Base-by-base conservation (phyloP, 495 filamentous ascomycete genomes). In the Hypoxylon fragiforme region DNA sequence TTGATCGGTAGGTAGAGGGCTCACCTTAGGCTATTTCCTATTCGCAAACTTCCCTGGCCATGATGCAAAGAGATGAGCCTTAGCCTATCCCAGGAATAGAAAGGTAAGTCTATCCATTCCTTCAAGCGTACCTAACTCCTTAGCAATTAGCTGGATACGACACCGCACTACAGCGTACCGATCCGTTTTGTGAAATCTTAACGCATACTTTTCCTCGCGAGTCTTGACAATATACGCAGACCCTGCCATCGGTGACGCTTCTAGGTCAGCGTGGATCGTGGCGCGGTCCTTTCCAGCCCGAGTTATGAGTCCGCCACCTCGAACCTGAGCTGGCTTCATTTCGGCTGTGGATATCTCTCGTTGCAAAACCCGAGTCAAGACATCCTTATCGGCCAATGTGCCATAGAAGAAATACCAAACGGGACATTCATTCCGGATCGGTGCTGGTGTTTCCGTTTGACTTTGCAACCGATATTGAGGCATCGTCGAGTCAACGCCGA, bases 371-470 rank as follows among this genome's bases (percentile, higher is more conserved):
- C 54, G 44, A 7, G 34, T 38, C 7, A 74, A 62, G 6, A 70
- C 42, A 2, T 41, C 43, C 3, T 57, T 36, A 32, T 69, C 56
- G 1, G 62, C 63, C 5, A 73, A 61, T 5, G 57, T 70, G n/a
- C 69, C 70, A 41, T 73, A 76, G 43, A 74, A 66, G 54, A 74
- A 74, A 42, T 71, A 73, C 68, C 63, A 73, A 1, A 77, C 71
- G 0, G 71, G 75, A 36, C 71, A 74, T 42, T 76, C 41, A 24
- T 72, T 51, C 38, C 73, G 67, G 6, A 32, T 16, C 2, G 64
- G 60, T 0, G 11, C 21, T 26, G 18, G n/a, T n/a, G n/a, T n/a
- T n/a, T n/a, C 41, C 16, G 15, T n/a, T 37, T 8, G 7, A 3
- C 22, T 16, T 36, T 42, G 45, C 12, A 40, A 48, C 2, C 71